Percentiles rank a stretch among this genome's conserved stretches.
phyloP scores from a whole-genome alignment of 75 land plant species.

The Chamaecyparis obtusa region DNA sequence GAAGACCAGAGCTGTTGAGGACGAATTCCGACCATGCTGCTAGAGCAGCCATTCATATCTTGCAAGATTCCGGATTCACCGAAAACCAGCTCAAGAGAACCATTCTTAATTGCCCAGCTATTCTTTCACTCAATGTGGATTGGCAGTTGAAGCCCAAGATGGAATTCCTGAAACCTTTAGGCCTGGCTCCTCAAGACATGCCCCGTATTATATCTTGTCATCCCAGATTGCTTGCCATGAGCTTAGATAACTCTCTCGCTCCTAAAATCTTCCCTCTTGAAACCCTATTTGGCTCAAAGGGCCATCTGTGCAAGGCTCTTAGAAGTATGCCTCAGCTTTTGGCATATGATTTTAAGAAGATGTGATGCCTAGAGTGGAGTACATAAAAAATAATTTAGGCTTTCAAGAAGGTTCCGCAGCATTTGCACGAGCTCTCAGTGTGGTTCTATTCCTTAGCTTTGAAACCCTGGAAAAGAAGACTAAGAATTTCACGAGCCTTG shows the following conservation, averaged over 20 bases:
- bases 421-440: not conserved
- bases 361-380: not conserved
- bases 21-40: not conserved
- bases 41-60: not conserved
- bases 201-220: conserved; percentile 13
- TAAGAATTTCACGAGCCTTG: conserved; percentile 31
- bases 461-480: too few species aligned
- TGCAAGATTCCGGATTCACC: not conserved
- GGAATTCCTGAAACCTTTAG: conserved; percentile 17
- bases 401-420: not conserved
- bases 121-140: too few species aligned
- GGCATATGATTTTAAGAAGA: not conserved
- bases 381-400: not conserved
- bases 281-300: not conserved
- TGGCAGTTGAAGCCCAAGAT: not conserved
- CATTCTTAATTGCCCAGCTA: too few species aligned
- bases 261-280: conserved; percentile 20
- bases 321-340: not conserved
- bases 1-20: not conserved
- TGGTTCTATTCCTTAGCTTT: too few species aligned
- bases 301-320: not conserved
- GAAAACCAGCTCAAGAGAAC: not conserved
- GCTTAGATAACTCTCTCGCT: not conserved
- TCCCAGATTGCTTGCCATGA: conserved; percentile 15
- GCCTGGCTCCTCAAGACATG: conserved; percentile 16